These are phyloP conservation scores for Triangularia verruculosa DNA, from an alignment of 2,329 filamentous ascomycete species.

Conservation along the genomic window DNA sequence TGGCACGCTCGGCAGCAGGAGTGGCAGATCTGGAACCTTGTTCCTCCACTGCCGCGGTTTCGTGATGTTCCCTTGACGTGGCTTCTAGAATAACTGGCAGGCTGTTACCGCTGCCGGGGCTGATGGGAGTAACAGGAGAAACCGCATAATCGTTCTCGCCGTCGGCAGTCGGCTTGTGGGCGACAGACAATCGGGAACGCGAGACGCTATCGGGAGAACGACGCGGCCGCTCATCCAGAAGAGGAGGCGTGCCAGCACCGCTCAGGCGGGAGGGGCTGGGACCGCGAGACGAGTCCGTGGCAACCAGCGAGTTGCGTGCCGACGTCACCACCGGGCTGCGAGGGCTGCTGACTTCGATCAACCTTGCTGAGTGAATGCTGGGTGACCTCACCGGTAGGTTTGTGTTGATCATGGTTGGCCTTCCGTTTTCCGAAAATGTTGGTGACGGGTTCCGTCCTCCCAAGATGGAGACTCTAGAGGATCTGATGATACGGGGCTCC, in stretches of 20 bases:
- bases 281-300: conserved; percentile 39
- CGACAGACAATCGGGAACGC: conserved; percentile 16
- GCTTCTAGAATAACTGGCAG: conserved; percentile 18
- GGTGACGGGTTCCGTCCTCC: conserved; percentile 47
- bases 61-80: conserved; percentile 7
- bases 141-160: conserved; percentile 38
- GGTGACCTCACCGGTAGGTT: conserved; percentile 42
- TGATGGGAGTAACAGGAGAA: conserved; percentile 16
- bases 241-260: conserved; percentile 40
- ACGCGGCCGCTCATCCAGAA: conserved; percentile 38
- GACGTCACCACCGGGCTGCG: conserved; percentile 49
- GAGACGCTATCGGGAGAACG: conserved; percentile 19
- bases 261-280: conserved; percentile 41
- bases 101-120: conserved; percentile 10
- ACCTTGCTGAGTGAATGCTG: conserved; percentile 55
- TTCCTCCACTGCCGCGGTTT: conserved; percentile 14
- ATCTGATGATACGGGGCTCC: conserved; percentile 56
- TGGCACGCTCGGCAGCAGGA: conserved; percentile 23
- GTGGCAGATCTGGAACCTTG: conserved; percentile 25
- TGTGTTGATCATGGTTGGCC: conserved; percentile 37
- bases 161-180: conserved; percentile 42
- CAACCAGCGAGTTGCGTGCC: conserved; percentile 48
- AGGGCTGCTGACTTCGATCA: conserved; percentile 54
- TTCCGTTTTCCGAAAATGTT: conserved; percentile 46
- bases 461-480: conserved; percentile 53